Conservation (phyloP, 257 asterid genomes). For the Fraxinus anomala region DNA sequence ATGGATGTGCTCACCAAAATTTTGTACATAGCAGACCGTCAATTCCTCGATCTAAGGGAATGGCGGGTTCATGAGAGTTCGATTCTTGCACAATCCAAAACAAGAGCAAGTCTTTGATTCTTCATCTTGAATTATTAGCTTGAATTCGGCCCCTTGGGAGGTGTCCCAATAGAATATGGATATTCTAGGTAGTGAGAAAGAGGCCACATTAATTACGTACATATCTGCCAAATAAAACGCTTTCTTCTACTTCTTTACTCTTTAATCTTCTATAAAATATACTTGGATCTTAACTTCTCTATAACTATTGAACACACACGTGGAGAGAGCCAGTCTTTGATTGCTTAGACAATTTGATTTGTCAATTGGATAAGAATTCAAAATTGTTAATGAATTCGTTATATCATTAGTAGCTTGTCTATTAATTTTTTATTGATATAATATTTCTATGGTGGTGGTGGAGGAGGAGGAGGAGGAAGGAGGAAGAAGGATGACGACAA, state of each 20-base stretch:
- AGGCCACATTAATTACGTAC: slow-evolving; percentile 64
- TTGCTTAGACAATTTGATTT: no score
- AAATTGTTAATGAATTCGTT: no score
- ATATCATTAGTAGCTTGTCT: no score
- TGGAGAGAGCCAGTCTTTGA: no score
- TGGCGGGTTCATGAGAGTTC: slow-evolving; percentile 38
- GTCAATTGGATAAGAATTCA: no score
- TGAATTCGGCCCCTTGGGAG: slow-evolving; percentile 60
- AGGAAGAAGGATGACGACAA: no score
- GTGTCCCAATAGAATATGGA: slow-evolving; percentile 31
- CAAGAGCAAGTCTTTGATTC: slow-evolving; percentile 53
- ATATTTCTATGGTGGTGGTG: no score
- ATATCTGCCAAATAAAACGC: slow-evolving; percentile 16
- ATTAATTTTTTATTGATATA: no score
- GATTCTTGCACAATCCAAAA: slow-evolving; percentile 53
- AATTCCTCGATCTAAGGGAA: slow-evolving; percentile 66
- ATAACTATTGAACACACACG: no score
- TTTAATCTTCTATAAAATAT: no score
- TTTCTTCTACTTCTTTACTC: background rate
- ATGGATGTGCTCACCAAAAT: background rate
- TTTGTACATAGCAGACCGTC: slow-evolving; percentile 18
- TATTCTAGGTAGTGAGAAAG: slow-evolving; percentile 44
- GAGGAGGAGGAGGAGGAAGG: no score
- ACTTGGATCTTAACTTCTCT: background rate
- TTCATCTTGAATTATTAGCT: slow-evolving; percentile 67